Base-by-base conservation (phyloP, 2,329 filamentous ascomycete genomes). In the Colletotrichum somersetense region DNA sequence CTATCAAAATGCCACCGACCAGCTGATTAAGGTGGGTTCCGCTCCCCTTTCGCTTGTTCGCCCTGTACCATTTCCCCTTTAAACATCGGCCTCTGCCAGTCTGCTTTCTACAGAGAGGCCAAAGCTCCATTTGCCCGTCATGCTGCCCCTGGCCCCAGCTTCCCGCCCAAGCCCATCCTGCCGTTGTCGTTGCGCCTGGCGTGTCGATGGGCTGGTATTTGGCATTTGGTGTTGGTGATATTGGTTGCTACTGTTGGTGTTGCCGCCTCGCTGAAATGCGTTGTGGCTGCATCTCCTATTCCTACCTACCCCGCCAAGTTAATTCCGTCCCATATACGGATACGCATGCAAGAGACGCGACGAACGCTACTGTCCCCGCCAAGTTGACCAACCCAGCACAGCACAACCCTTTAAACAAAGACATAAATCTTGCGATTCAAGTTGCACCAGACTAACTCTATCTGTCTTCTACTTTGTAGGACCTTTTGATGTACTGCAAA, bases 401-500 rank as follows among this genome's bases (percentile, higher is more conserved):
- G 18, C 35, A 26, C 58, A 23, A 20, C 55, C 40, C 53, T 53
- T 30, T 35, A 20, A 53, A 35, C 44, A 64, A 56, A 55, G 38
- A 53, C 58, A 42, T 57, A 46, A 33, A n/a, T 52, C 59, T 62
- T 35, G 57, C 46, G 56, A 57, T 33, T 20, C 33, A 62, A 66
- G 35, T 35, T 55, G 8, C 30, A 53, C 42, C n/a, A 23, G 42
- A 57, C 65, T 68, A 48, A 68, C 30, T 38, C 53, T 33, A 33
- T 59, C 50, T 52, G 12, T 26, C 42, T 53, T 55, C 38, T 40
- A 23, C 35, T 6, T 20, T 40, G 44, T 59, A 88, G 86, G 86
- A 88, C 72, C 79, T 88, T 40, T 77, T 88, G 69, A 75, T 83
- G 56, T 85, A 87, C 74, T 79, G 79, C 73, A 81, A 89, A 71